Base-by-base conservation (phyloP, 495 filamentous ascomycete species). In the Xylaria bambusicola region DNA sequence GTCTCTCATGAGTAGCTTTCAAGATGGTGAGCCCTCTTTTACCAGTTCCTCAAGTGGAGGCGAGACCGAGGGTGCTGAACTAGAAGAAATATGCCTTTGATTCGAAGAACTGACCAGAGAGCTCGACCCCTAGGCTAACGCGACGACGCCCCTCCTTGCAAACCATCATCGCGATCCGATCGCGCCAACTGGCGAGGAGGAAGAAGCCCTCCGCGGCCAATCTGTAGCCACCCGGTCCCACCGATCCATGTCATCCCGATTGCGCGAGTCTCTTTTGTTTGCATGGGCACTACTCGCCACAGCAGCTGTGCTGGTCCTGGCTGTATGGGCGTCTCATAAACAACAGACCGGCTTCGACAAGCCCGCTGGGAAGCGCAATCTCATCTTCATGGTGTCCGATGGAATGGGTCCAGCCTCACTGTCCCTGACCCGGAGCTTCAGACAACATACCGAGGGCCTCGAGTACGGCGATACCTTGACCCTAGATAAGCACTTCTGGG, bases 381-480 rank as follows among this genome's bases (percentile, higher is more conserved):
- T 98, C 38, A 88, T 98, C 60, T 98, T 98, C 79, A 98, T 98
- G 95, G 95, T 98, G 8, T 95, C 90, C 0, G 94, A 98, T 68
- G 94, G 93, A 55, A 98, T 98, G 95, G 94, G 94, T 0, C 94
- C 94, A 2, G 90, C 93, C 20, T 93, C 90, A 69, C 80, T 98
- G 23, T 85, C 85, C 12, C 73, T 98, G 68, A 97, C 95, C 6
- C 80, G 94, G 46, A 86, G 83, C 67, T 98, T 91, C 76, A 80
- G 85, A 27, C 94, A 98, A 71, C 73, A 78, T 42, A 76, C 80
- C 33, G 78, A 86, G 33, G 84, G 82, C 12, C 76, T 93, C 15
- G 86, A 89, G 3, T 75, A 81, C 56, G 84, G 86, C 56, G 82
- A 95, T 61, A 86, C 81, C 6, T 80, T 98, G 50, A 81, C 87